Evolutionary conservation across 2,329 filamentous ascomycete genomes (phyloP), one percentile per base, ranked within the genome.

Genomic region (Metarhizium anisopliae): DNA sequence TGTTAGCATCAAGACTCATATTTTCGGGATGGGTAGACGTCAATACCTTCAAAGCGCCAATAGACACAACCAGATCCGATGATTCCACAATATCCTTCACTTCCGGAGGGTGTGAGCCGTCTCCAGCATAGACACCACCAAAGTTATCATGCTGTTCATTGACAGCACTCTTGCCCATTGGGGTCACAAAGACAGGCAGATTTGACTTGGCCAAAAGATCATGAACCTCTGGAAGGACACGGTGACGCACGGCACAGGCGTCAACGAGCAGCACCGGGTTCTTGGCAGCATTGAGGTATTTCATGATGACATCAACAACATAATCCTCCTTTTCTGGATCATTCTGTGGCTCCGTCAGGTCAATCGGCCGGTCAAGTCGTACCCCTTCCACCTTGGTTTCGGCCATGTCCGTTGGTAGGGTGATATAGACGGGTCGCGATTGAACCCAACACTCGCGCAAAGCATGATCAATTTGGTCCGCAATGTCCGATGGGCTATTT

Each of bases 121-220:
- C 80, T n/a, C 91, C 91, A 8, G 87, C 87, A 68, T 95, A 95
- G 5, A 95, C 88, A 60, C 91, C 91, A 25, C 88, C 88, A 62
- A 87, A 95, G 64, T 82, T 87, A n/a, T 79, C 75, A 50, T 87
- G 79, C 2, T 80, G 81, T 70, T 96, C 90, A 64, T 94, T 81
- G 50, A 96, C 81, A 20, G 88, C 87, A 18, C 90, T 83, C 73
- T 95, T 95, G 50, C 90, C 90, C 87, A 95, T 95, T 2, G 90
- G 89, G 0, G 90, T 87, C n/a, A 92, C 88, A 63, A 94, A 95
- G 0, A 89, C 86, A 4, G 91, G 90, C 7, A 95, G 75, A 4
- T 82, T 77, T 1, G 89, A 89, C 69, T 86, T 89, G 58, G 85
- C 77, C 53, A 95, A 75, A 16, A 96, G 75, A 7, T 82, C 80